These are phyloP conservation scores for Cyclotella baltica DNA, from an alignment of 108 stramenopile genomes.

Conservation along the genomic window DNA sequence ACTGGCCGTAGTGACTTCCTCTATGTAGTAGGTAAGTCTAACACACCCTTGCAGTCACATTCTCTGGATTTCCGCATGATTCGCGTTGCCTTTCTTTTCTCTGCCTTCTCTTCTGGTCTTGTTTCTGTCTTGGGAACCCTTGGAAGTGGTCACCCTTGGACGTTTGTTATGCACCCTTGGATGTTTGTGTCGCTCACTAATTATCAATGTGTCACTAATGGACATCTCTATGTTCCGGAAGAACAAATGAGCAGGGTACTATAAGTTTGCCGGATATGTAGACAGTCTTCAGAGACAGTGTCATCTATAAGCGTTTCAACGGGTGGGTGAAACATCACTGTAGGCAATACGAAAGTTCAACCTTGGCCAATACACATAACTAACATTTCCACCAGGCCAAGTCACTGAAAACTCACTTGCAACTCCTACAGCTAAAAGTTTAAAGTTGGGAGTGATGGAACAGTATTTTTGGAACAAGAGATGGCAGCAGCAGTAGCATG, in stretches of 20 bases:
- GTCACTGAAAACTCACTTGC: background rate
- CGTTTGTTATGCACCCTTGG: too few relatives aligned
- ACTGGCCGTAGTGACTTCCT: too few relatives aligned
- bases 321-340: background rate
- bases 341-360: background rate
- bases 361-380: background rate
- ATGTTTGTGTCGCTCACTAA: too few relatives aligned
- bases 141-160: too few relatives aligned
- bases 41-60: too few relatives aligned
- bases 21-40: too few relatives aligned
- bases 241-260: background rate
- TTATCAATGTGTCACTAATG: too few relatives aligned
- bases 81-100: too few relatives aligned
- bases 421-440: background rate
- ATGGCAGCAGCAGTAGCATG: conserved; percentile 20
- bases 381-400: background rate
- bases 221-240: background rate
- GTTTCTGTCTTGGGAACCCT: too few relatives aligned
- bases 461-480: background rate
- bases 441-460: conserved; percentile 16
- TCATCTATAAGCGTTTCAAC: background rate
- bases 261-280: background rate
- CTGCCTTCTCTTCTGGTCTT: too few relatives aligned
- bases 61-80: too few relatives aligned
- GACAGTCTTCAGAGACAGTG: background rate